A percentile compares a stretch with the other conserved stretches of the same genome.
Conservation (phyloP, 768 basidiomycete genomes). For the Termitomyces sp. region DNA sequence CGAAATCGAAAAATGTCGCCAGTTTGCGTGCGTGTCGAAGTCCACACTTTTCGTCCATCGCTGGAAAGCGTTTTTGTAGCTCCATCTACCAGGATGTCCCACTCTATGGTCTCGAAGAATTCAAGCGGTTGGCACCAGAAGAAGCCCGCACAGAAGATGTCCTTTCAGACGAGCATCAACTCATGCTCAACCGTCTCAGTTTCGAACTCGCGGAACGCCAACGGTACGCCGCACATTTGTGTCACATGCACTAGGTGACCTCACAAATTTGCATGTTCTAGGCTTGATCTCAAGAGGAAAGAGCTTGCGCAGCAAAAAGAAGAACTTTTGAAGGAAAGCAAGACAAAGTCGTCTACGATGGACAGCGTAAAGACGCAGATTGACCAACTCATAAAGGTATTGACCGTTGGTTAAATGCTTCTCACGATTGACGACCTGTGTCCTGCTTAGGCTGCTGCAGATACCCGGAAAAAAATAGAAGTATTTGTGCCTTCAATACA, state of each 20-base stretch:
- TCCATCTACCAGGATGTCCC: slow-evolving; percentile 88
- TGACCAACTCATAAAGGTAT: slow-evolving; percentile 70
- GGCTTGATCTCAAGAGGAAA: slow-evolving; percentile 66
- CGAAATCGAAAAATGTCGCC: slow-evolving; percentile 89
- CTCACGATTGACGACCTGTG: slow-evolving; percentile 9
- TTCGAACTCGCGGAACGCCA: slow-evolving; percentile 88
- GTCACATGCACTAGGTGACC: slow-evolving; percentile 6
- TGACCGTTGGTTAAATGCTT: slow-evolving; percentile 5
- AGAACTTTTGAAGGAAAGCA: slow-evolving; percentile 75
- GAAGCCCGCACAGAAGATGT: slow-evolving; percentile 59
- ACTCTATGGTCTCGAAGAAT: slow-evolving; percentile 66
- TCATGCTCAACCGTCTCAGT: slow-evolving; percentile 83
- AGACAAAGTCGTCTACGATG: slow-evolving; percentile 62
- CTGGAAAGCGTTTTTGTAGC: slow-evolving; percentile 28
- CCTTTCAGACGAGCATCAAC: slow-evolving; percentile 67
- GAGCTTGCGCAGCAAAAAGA: slow-evolving; percentile 70
- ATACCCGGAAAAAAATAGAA: slow-evolving; percentile 72
- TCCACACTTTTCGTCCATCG: background rate
- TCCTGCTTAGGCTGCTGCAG: slow-evolving; percentile 51
- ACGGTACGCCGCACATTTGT: slow-evolving; percentile 42
- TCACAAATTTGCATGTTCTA: slow-evolving; percentile 20
- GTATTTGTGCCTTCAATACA: slow-evolving; percentile 52
- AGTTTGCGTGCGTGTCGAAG: slow-evolving; percentile 70
- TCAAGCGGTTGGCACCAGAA: slow-evolving; percentile 60
- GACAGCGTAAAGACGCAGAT: slow-evolving; percentile 78